A percentile compares a stretch with the other conserved stretches of the same genome.
Conservation (phyloP, 768 basidiomycete species). For the Hortiboletus campestris region DNA sequence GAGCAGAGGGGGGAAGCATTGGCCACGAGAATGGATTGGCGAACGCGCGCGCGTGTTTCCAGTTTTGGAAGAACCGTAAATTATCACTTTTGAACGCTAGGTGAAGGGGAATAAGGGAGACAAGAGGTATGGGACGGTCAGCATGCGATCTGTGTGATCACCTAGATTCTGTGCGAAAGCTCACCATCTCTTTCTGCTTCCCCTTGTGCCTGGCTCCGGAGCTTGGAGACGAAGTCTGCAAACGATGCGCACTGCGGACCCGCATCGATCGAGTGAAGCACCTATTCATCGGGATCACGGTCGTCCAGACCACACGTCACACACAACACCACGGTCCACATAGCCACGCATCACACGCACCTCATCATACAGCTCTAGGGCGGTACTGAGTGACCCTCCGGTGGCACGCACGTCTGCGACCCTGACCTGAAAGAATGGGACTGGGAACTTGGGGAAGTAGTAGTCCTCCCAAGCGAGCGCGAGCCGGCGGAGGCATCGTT, state of each 20-base stretch:
- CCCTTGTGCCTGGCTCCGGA: slow-evolving; percentile 24
- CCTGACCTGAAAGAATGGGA: slow-evolving; percentile 32
- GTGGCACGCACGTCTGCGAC: slow-evolving; percentile 32
- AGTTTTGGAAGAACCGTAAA: slow-evolving; percentile 31
- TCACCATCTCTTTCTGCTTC: slow-evolving; percentile 29
- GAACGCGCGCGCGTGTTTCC: slow-evolving; percentile 33
- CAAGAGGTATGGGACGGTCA: background rate
- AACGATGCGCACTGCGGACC: slow-evolving; percentile 20
- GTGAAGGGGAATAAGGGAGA: background rate
- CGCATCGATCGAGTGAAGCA: slow-evolving; percentile 19
- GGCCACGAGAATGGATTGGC: slow-evolving; percentile 35
- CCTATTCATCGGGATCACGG: slow-evolving; percentile 10
- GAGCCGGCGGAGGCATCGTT: slow-evolving; percentile 26
- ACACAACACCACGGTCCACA: background rate
- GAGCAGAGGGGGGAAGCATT: slow-evolving; percentile 26
- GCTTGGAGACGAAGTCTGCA: slow-evolving; percentile 23
- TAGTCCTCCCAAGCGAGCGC: slow-evolving; percentile 33
- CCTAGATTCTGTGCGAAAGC: background rate
- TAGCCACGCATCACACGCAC: slow-evolving; percentile 16
- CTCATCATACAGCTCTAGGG: slow-evolving; percentile 30
- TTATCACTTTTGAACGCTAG: slow-evolving; percentile 20
- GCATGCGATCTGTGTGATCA: background rate
- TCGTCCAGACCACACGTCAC: background rate
- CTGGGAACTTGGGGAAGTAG: slow-evolving; percentile 29
- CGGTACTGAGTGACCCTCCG: slow-evolving; percentile 32